A percentile compares a stretch with the other conserved stretches of the same genome.
phyloP scores from a whole-genome alignment of 2,329 filamentous ascomycete species.

The Aspergillus ruber region DNA sequence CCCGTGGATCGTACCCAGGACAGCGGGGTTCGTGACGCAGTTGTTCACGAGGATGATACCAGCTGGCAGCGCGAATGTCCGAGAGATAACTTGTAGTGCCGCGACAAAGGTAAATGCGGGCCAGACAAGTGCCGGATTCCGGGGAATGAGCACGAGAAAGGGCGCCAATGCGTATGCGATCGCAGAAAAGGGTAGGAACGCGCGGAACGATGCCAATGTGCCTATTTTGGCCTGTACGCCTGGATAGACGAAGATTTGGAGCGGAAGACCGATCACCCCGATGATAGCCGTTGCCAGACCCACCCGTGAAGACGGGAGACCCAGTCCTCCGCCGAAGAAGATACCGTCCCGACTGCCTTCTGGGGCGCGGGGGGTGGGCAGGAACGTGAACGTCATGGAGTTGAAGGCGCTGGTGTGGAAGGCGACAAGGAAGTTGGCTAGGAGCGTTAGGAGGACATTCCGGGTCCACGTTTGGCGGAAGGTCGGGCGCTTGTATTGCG shows the following conservation, averaged over 20 bases:
- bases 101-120: conserved; percentile 57
- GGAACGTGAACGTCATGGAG: conserved; percentile 68
- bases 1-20: conserved; percentile 55
- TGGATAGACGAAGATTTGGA: conserved; percentile 69
- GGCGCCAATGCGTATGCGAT: conserved; percentile 63
- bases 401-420: conserved; percentile 72
- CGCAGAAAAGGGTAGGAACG: conserved; percentile 65
- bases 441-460: conserved; percentile 52
- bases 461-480: conserved; percentile 48
- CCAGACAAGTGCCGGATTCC: conserved; percentile 53
- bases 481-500: conserved; percentile 36
- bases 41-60: conserved; percentile 58
- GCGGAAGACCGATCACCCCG: conserved; percentile 65
- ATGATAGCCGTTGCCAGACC: conserved; percentile 74
- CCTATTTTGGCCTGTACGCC: conserved; percentile 60
- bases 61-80: conserved; percentile 61
- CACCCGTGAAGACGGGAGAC: conserved; percentile 63
- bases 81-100: conserved; percentile 62
- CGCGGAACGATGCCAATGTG: conserved; percentile 60
- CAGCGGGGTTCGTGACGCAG: conserved; percentile 49
- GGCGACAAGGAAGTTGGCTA: conserved; percentile 62
- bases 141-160: conserved; percentile 63
- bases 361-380: conserved; percentile 61
- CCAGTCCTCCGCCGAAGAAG: conserved; percentile 66
- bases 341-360: conserved; percentile 33